Conservation (phyloP, 1,284 basidiomycete species). For the Leccinum proximum region DNA sequence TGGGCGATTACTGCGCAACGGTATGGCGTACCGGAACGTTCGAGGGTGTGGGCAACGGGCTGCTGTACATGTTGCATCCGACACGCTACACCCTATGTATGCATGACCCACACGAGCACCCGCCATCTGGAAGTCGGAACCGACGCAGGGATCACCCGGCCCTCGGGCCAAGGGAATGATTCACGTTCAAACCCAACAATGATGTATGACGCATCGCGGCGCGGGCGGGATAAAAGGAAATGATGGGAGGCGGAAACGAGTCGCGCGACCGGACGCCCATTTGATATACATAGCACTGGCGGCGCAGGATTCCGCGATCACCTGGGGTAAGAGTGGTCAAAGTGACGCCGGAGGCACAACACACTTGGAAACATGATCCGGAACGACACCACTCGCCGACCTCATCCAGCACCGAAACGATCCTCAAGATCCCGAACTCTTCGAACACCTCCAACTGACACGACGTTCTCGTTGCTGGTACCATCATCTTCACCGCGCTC, state of each 20-base stretch:
- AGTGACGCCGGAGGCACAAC: too few species aligned
- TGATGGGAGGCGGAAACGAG: background rate
- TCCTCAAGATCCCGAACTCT: too few species aligned
- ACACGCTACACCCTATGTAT: background rate
- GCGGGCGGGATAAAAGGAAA: background rate
- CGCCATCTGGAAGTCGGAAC: background rate
- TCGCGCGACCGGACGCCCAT: background rate
- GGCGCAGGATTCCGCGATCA: background rate
- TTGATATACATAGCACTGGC: background rate
- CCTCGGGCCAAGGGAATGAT: background rate
- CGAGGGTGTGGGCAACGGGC: background rate
- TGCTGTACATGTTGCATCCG: background rate
- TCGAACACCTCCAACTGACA: too few species aligned
- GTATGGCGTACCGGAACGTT: background rate
- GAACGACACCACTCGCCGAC: too few species aligned
- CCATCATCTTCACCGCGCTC: too few species aligned
- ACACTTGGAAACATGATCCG: too few species aligned
- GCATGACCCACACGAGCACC: background rate
- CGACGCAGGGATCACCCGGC: background rate
- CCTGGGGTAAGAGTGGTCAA: background rate
- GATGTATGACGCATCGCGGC: background rate
- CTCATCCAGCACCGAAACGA: too few species aligned
- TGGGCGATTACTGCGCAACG: background rate
- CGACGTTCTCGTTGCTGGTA: too few species aligned
- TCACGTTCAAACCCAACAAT: background rate